Conservation (phyloP, 2,329 filamentous ascomycete species). For the Aspergillus carbonarius region DNA sequence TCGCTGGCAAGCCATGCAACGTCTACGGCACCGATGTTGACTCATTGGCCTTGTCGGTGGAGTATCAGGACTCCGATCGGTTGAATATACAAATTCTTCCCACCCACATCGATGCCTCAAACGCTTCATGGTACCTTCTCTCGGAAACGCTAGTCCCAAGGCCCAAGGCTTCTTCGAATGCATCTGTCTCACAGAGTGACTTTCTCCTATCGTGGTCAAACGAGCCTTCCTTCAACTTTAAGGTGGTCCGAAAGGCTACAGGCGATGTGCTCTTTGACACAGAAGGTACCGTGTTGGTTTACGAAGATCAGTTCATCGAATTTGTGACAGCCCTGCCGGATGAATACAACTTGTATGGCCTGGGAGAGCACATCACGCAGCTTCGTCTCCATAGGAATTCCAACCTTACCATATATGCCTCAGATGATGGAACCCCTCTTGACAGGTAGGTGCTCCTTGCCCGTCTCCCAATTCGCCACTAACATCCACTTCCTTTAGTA, state of each 20-base stretch:
- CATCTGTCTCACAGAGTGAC: constrained; percentile 38
- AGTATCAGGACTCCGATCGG: constrained; percentile 64
- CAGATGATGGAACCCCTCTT: constrained; percentile 62
- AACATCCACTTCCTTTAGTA: constrained; percentile 38
- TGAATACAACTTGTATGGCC: constrained; percentile 72
- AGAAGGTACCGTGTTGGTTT: constrained; percentile 63
- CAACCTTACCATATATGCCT: constrained; percentile 67
- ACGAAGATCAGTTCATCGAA: constrained; percentile 76
- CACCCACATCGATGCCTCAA: constrained; percentile 59
- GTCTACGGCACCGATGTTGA: constrained; percentile 75
- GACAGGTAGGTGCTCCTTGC: constrained; percentile 37
- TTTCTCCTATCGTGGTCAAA: constrained; percentile 58
- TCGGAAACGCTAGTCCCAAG: constrained; percentile 62
- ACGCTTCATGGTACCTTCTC: constrained; percentile 66
- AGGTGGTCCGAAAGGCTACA: constrained; percentile 56
- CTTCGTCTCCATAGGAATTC: constrained; percentile 71
- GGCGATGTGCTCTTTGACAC: constrained; percentile 70
- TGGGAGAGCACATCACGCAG: constrained; percentile 71
- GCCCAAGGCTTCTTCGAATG: constrained; percentile 50
- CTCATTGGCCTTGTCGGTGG: constrained; percentile 64
- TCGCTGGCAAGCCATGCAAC: constrained; percentile 63
- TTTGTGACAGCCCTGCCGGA: constrained; percentile 65
- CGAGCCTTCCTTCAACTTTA: constrained; percentile 58
- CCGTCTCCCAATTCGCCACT: neutral
- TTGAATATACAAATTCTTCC: constrained; percentile 71